Base-by-base conservation (phyloP, 2,329 filamentous ascomycete genomes). In the Hypomyces rosellus region DNA sequence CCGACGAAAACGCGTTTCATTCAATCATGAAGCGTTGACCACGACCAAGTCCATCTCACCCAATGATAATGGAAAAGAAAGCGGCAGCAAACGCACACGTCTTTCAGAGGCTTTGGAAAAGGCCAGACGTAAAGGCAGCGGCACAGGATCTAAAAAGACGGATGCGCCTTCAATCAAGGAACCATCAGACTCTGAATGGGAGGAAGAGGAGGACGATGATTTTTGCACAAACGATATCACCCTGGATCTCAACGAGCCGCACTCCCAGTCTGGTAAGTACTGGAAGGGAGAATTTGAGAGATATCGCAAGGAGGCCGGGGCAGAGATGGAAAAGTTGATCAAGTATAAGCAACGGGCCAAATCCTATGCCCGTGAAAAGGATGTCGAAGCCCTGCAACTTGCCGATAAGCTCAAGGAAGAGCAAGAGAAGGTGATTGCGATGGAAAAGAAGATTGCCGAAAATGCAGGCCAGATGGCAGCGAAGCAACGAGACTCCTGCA, bases 261-360 rank as follows among this genome's bases (percentile, higher is more conserved):
- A 83, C 55, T 89, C 86, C 2, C 79, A 85, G 52, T 89, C 86
- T 4, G 87, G 86, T 6, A 82, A 79, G 59, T 90, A 87, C 67
- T 92, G 88, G 88, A 91, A 91, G 67, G 77, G 80, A 20, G 81
- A 89, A 61, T 91, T 87, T 59, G 78, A 88, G 57, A 78, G 76
- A 49, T 92, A 91, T 61, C 82, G 88, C 45, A 75, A 81, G 41
- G 85, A 86, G 55, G 87, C 86, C 55, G 82, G 81, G 64, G 77
- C 75, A 40, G 85, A 91, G 65, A 84, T 90, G 74, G 83, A 84
- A 70, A 88, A 86, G 69, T 74, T 92, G 61, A 78, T 91, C 62
- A 82, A 81, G 62, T 91, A 90, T 73, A 89, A 90, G 71, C 81
- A 88, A 62, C 74, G 89, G 54, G 86, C 87, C 51, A 91, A 88